Conservation (phyloP, 345 rosid genomes). For the Gossypium turneri region DNA sequence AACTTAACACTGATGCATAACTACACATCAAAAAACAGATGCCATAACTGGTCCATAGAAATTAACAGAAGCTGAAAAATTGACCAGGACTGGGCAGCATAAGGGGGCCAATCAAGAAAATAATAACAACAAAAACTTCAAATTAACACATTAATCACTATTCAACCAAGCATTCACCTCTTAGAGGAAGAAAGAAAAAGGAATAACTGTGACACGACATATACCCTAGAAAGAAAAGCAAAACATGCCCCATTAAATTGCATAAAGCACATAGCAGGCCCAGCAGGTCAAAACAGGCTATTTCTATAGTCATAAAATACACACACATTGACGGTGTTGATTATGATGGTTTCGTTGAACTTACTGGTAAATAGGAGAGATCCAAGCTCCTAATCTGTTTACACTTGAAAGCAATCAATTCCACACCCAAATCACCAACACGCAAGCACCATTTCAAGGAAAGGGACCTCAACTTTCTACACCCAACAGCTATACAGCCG, state of each 20-base stretch:
- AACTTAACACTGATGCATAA: background rate
- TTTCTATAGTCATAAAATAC: background rate
- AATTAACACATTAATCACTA: background rate
- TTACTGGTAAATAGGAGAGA: conserved; percentile 47
- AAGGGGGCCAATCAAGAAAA: background rate
- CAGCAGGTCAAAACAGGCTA: background rate
- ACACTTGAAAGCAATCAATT: conserved; percentile 44
- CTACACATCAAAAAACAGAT: background rate
- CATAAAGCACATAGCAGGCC: background rate
- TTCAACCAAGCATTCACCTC: conserved; percentile 6
- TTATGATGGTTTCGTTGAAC: background rate
- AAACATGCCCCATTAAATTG: background rate
- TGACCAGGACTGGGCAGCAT: background rate
- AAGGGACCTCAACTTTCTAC: conserved; percentile 35
- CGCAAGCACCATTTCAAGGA: conserved; percentile 49
- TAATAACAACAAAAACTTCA: background rate
- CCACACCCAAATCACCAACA: conserved; percentile 48
- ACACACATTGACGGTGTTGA: background rate
- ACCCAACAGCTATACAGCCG: conserved; percentile 47
- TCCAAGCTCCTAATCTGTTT: conserved; percentile 35
- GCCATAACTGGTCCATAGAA: conserved; percentile 1
- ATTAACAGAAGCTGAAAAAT: background rate
- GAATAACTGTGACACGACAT: background rate
- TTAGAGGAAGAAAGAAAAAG: background rate
- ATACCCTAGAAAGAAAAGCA: background rate